Percentiles rank a stretch among this genome's conserved stretches.
phyloP scores from a whole-genome alignment of 169 alveolate species.

The Eimeria sp. region DNA sequence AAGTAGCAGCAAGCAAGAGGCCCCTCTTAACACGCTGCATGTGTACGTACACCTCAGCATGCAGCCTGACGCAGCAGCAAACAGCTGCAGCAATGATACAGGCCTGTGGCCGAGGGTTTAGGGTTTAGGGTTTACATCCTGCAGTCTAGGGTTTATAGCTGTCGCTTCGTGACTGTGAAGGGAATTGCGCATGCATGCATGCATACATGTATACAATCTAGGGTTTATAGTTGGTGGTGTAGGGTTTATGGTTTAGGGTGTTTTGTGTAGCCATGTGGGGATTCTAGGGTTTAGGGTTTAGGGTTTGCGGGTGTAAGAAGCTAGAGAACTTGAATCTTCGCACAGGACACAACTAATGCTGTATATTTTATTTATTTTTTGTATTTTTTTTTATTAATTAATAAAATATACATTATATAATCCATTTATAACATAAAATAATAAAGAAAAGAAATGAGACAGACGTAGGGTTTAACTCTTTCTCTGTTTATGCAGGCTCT shows the following conservation, averaged over 20 bases:
- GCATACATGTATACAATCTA: no score
- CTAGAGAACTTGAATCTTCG: no score
- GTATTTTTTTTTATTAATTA: no score
- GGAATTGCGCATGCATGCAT: no score
- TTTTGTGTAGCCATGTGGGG: neutral
- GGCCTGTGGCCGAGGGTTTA: conserved; percentile 9
- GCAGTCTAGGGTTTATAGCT: no score
- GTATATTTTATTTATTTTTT: neutral
- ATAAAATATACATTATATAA: no score
- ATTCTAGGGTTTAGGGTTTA: conserved; percentile 25
- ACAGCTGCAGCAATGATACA: neutral
- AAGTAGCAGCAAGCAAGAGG: no score
- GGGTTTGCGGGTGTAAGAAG: neutral
- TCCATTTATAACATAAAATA: no score
- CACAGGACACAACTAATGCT: neutral
- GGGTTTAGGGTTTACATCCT: conserved; percentile 20
- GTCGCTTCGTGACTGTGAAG: no score
- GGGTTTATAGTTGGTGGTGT: neutral
- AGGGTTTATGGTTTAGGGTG: conserved; percentile 21
- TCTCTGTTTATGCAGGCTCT: neutral
- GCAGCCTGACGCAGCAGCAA: neutral
- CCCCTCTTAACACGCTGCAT: no score
- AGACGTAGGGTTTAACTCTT: neutral
- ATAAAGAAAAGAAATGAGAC: neutral
- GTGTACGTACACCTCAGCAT: neutral